Evolutionary conservation across 2,329 filamentous ascomycete genomes (phyloP), one percentile per base, ranked within the genome.

Genomic region (Neofusicoccum umdonicola): DNA sequence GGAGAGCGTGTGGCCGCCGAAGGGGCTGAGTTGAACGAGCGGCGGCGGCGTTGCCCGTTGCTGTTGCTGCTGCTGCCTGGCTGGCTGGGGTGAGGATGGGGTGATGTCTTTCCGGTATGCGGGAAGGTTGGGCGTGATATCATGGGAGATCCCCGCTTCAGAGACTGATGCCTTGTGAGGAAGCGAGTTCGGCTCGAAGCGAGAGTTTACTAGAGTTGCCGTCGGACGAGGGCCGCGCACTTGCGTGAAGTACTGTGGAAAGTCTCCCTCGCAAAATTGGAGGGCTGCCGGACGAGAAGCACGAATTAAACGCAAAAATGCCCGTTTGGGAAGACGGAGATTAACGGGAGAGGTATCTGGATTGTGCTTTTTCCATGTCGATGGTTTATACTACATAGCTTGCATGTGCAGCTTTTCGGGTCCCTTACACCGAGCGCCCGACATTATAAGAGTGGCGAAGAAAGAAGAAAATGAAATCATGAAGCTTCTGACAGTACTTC

Each of bases 1-100:
- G 71, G 80, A 87, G n/a, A 90, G 90, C 27, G 89, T 83, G 66
- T 97, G 97, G 73, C 94, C 93, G 19, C 92, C 92, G 0, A 80
- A 81, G 63, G 68, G 67, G 1, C n/a, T 65, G 63, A 65, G 63
- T 64, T 64, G 51, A 69, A 57, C 62, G 7, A 37, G 8, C 11
- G 6, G 27, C 27, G 27, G 27, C 27, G 27, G 27, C 5, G 27
- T 7, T 31, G 27, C 27, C 27, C 4, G 27, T 31, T 31, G 27
- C 6, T 7, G 27, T 31, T 31, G 27, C 6, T 31, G 27, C 4
- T 7, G 27, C 27, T 7, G 27, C 27, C 27, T 31, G 27, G 27
- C 17, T 12, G 34, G 19, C 34, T 56, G 52, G 37, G 19, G 54
- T 58, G 39, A 58, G 39, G 42, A 56, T 56, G 37, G 52, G 52